phyloP scores from a whole-genome alignment of 176 grass and related monocot species.

The Cenchrus americanus region DNA sequence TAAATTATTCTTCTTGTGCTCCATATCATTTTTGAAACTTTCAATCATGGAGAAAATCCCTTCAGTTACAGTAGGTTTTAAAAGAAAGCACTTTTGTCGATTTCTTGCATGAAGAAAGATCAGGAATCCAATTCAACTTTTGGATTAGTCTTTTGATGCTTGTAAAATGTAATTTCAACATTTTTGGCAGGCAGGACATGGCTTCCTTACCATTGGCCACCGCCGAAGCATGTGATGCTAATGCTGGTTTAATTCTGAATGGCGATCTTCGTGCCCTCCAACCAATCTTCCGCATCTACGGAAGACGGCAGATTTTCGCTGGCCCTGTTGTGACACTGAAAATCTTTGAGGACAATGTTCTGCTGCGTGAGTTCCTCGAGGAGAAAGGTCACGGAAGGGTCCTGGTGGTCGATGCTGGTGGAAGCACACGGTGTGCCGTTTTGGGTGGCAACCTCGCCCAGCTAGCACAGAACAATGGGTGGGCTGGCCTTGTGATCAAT shows the following conservation, averaged over 20 bases:
- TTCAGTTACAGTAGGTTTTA: no score
- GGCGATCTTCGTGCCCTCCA: slow-evolving; percentile 78
- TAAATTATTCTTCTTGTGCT: neutral
- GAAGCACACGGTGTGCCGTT: slow-evolving; percentile 75
- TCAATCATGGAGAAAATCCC: neutral
- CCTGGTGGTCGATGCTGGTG: slow-evolving; percentile 66
- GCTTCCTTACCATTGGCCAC: slow-evolving; percentile 68
- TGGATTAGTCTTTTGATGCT: neutral
- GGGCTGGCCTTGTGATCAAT: slow-evolving; percentile 72
- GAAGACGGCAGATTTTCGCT: slow-evolving; percentile 63
- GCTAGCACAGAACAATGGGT: slow-evolving; percentile 76
- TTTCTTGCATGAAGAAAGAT: no score
- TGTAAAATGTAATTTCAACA: neutral
- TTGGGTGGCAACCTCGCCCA: slow-evolving; percentile 82
- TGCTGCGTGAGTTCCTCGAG: slow-evolving; percentile 76
- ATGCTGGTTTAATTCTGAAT: slow-evolving; percentile 44
- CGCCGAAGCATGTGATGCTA: slow-evolving; percentile 76
- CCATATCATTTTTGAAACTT: neutral
- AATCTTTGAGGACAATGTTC: slow-evolving; percentile 82
- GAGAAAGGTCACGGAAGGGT: slow-evolving; percentile 77
- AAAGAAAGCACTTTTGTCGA: no score
- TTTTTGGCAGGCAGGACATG: slow-evolving; percentile 43
- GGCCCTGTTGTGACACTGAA: slow-evolving; percentile 81
- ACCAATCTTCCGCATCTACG: slow-evolving; percentile 70
- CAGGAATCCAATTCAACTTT: no score